Evolutionary conservation across 2,329 filamentous ascomycete species (phyloP), one percentile per base, ranked within the genome.

Genomic region (Ceratocystis alfenasii): DNA sequence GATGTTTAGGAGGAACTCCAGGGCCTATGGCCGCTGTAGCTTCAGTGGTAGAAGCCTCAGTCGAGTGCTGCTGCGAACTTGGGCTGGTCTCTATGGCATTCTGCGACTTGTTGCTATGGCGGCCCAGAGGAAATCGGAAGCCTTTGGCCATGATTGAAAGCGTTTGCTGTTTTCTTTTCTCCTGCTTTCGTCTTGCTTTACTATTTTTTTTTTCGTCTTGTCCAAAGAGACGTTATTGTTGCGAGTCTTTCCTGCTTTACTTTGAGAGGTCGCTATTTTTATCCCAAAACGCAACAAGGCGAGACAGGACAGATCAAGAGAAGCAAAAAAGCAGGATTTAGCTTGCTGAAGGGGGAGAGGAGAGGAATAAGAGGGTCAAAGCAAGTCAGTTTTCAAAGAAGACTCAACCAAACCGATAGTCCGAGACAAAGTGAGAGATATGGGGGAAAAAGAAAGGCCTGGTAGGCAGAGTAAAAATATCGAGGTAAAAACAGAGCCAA

Each of bases 21-120:
- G 33, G n/a, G n/a, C 30, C 57, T 75, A 73, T 30, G 70, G 73
- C 25, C 63, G 64, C 63, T 30, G 53, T 45, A 33, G 44, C 63
- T 33, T 59, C 25, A 60, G 63, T 41, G 36, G 63, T 12, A 22
- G 25, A 46, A 17, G 25, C 50, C 10, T 63, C 61, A 44, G 45
- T 8, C 2, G 36, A n/a, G 7, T 25, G 48, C 44, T 44, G 60
- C 10, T 25, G 33, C 22, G 59, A 48, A 50, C 33, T 36, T 57
- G 48, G 20, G 50, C 63, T 60, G 33, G 63, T 20, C 33, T 59
- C 63, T 57, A 65, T n/a, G n/a, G 63, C 55, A 59, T 65, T 65
- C 25, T 65, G 63, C 17, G 63, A 65, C 55, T 65, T 65, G 63
- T 65, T 65, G 63, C 17, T 45, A 60, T 65, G 63, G n/a, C 63